Evolutionary conservation across 2,329 filamentous ascomycete genomes (phyloP).

Genomic region (Colletotrichum phormii): DNA sequence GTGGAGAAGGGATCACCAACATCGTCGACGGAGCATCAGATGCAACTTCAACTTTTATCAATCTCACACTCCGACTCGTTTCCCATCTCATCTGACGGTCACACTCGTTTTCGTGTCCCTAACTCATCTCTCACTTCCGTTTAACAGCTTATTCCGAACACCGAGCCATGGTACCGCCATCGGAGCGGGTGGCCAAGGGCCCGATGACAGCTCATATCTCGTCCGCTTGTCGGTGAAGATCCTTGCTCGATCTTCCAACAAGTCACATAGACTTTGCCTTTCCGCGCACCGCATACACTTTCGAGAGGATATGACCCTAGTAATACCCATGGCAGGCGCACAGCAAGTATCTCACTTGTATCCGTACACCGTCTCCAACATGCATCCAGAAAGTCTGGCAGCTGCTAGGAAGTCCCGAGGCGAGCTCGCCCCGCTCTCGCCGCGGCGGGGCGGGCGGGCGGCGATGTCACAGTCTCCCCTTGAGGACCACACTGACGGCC

Average conservation of each 20-base stretch:
- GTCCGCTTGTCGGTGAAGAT: slow-evolving; percentile 8
- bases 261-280: background rate
- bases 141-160: slow-evolving; percentile 5
- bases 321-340: background rate
- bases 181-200: background rate
- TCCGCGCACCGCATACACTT: background rate
- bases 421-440: slow-evolving; percentile 3
- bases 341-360: slow-evolving; percentile 12
- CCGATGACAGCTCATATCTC: slow-evolving; percentile 27
- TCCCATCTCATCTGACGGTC: background rate
- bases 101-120: background rate
- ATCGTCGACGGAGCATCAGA: background rate
- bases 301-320: slow-evolving; percentile 10
- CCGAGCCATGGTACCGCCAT: slow-evolving; percentile 10
- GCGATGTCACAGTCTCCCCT: slow-evolving; percentile 23
- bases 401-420: background rate
- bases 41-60: background rate
- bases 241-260: background rate
- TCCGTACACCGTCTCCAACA: background rate
- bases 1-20: background rate
- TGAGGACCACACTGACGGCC: slow-evolving; percentile 11
- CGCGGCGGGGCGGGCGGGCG: slow-evolving; percentile 7
- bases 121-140: background rate
- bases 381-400: slow-evolving; percentile 10
- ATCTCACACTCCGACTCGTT: background rate